Percentiles rank a stretch among this genome's conserved stretches.
Conservation (phyloP, 176 grass and related monocot species). For the Echinochloa phyllopogon region DNA sequence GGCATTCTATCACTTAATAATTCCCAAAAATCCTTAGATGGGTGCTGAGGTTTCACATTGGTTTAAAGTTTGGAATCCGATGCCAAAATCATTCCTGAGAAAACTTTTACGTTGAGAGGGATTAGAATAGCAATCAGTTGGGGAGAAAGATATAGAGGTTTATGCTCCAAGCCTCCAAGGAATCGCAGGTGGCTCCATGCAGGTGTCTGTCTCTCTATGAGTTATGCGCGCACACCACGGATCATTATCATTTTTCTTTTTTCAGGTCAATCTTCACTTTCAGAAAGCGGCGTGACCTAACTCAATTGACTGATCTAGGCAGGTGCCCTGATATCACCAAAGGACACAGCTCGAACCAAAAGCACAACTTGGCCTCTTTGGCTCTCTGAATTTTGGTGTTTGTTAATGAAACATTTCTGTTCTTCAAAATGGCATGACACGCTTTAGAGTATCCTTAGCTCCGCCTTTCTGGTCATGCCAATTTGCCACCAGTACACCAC, state of each 20-base stretch:
- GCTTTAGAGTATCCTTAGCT: neutral
- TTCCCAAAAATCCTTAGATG: neutral
- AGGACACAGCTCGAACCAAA: neutral
- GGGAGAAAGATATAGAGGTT: neutral
- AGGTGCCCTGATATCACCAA: neutral
- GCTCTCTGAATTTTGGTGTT: neutral
- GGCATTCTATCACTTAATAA: too few relatives aligned
- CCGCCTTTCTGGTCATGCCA: neutral
- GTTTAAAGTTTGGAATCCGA: neutral
- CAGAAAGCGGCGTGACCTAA: neutral
- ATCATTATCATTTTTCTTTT: neutral
- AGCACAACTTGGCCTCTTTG: conserved; percentile 6
- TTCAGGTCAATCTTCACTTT: neutral
- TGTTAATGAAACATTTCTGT: neutral
- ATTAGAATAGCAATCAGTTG: neutral
- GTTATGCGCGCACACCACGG: neutral
- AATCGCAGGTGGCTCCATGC: neutral
- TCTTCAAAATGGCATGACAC: neutral
- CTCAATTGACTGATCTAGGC: neutral
- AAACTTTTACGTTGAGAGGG: neutral
- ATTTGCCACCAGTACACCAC: neutral
- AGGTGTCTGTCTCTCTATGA: neutral
- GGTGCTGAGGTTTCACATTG: neutral
- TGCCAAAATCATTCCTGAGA: neutral
- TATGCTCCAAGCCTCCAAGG: neutral